These are phyloP conservation scores for Mollisia scopiformis DNA, from an alignment of 2,329 filamentous ascomycete species.

Conservation along the genomic window DNA sequence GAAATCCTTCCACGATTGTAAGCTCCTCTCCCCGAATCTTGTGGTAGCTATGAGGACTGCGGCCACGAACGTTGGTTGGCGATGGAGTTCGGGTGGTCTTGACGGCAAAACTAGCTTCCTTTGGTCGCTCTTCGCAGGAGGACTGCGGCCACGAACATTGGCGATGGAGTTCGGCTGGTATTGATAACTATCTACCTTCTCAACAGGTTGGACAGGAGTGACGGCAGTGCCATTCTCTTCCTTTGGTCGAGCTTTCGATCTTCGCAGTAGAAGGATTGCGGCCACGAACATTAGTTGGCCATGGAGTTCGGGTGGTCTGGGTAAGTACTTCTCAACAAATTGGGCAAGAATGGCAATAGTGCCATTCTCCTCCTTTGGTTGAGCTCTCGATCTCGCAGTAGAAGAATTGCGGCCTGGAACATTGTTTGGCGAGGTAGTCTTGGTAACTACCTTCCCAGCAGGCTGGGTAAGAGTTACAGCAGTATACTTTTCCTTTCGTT, in stretches of 20 bases:
- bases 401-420: neutral
- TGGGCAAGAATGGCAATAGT: neutral
- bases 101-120: too few species aligned
- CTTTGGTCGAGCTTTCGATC: slow-evolving; percentile 5
- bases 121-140: too few species aligned
- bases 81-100: neutral
- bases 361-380: neutral
- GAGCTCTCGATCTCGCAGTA: slow-evolving; percentile 5
- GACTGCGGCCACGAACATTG: too few species aligned
- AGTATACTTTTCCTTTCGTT: too few species aligned
- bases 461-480: too few species aligned
- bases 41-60: neutral
- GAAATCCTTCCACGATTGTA: neutral
- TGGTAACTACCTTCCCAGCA: too few species aligned
- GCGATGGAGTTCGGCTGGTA: too few species aligned
- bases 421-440: neutral
- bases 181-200: neutral
- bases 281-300: neutral
- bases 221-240: neutral
- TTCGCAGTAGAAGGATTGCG: neutral
- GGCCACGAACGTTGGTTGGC: neutral
- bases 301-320: neutral
- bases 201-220: neutral
- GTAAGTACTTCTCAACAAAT: neutral
- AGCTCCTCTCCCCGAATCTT: neutral